A percentile compares a stretch with the other conserved stretches of the same genome.
Conservation (phyloP, 1,284 basidiomycete species). For the Cryptococcus amylolentus region DNA sequence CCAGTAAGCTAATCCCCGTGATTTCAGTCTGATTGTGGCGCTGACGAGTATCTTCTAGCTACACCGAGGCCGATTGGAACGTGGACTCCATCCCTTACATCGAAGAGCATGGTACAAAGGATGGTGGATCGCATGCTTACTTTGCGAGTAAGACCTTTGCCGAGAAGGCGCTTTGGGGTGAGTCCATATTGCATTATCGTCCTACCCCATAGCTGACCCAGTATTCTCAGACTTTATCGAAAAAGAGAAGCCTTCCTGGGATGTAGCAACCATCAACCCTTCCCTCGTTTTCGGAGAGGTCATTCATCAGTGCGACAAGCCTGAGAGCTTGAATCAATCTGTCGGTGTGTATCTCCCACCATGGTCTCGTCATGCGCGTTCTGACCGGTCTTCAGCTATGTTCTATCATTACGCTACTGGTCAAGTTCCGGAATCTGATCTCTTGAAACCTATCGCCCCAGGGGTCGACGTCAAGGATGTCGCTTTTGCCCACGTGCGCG, state of each 20-base stretch:
- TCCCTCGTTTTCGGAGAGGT: slow-evolving; percentile 54
- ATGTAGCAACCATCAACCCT: slow-evolving; percentile 59
- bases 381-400: slow-evolving; percentile 7
- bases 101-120: slow-evolving; percentile 60
- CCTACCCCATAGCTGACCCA: not conserved
- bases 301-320: slow-evolving; percentile 55
- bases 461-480: slow-evolving; percentile 61
- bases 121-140: slow-evolving; percentile 41
- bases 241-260: slow-evolving; percentile 58
- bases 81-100: slow-evolving; percentile 56
- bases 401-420: slow-evolving; percentile 50
- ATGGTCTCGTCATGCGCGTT: too few relatives aligned
- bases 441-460: slow-evolving; percentile 41
- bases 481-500: slow-evolving; percentile 58
- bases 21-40: slow-evolving; percentile 8
- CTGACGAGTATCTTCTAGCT: slow-evolving; percentile 8
- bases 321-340: slow-evolving; percentile 58
- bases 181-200: slow-evolving; percentile 14
- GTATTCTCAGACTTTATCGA: slow-evolving; percentile 53
- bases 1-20: slow-evolving; percentile 52
- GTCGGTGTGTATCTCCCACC: slow-evolving; percentile 10
- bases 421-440: slow-evolving; percentile 45
- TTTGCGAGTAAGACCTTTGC: slow-evolving; percentile 61
- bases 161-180: slow-evolving; percentile 55
- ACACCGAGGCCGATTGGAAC: slow-evolving; percentile 62